Conservation (phyloP, 2,329 filamentous ascomycete genomes). For the Geosmithia morbida region DNA sequence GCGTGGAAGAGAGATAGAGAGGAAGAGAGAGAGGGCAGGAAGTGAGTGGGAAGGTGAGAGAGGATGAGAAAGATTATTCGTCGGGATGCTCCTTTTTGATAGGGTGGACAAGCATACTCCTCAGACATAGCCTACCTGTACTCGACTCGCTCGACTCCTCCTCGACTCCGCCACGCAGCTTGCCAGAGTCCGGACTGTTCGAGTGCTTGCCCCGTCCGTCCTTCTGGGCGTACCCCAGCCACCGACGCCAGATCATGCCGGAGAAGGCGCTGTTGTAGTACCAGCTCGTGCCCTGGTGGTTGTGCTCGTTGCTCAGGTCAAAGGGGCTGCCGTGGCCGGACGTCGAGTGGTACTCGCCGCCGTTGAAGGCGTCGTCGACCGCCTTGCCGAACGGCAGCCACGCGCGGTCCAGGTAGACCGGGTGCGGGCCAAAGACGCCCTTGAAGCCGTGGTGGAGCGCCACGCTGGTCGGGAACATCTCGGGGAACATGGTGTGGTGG, state of each 20-base stretch:
- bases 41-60: neutral
- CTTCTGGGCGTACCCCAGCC: conserved; percentile 48
- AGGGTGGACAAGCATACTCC: conserved; percentile 69
- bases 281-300: conserved; percentile 71
- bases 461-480: conserved; percentile 63
- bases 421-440: conserved; percentile 68
- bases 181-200: conserved; percentile 32
- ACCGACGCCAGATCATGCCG: conserved; percentile 63
- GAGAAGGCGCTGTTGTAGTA: conserved; percentile 74
- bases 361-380: conserved; percentile 67
- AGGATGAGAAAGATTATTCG: neutral
- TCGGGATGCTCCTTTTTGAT: conserved; percentile 55
- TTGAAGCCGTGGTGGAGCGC: conserved; percentile 67
- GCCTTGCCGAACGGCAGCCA: conserved; percentile 52
- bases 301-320: conserved; percentile 59
- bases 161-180: conserved; percentile 32
- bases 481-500: conserved; percentile 60
- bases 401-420: conserved; percentile 62
- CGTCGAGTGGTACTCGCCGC: conserved; percentile 50
- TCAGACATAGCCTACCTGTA: conserved; percentile 60
- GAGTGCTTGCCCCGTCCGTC: conserved; percentile 33
- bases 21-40: neutral
- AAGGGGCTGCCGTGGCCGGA: conserved; percentile 54
- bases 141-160: conserved; percentile 29
- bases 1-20: neutral